These are phyloP conservation scores for Termitomyces heimii DNA, from an alignment of 768 basidiomycete genomes.

Conservation along the genomic window DNA sequence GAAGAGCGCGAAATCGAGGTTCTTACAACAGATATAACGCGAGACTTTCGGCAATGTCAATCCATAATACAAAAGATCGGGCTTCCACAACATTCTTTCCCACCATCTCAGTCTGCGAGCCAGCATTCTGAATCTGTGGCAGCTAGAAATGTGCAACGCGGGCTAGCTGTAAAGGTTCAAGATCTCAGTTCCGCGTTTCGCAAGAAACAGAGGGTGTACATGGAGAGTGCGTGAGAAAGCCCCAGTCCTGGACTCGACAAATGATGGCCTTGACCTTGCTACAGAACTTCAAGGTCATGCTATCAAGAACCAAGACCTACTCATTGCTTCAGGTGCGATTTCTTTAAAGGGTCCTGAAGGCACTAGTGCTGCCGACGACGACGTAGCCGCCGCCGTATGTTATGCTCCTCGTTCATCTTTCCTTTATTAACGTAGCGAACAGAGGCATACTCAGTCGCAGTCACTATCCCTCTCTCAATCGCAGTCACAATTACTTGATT, in stretches of 20 bases:
- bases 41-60: constrained; percentile 67
- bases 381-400: constrained; percentile 80
- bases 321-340: constrained; percentile 82
- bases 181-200: constrained; percentile 88
- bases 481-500: constrained; percentile 29
- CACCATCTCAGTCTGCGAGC: constrained; percentile 38
- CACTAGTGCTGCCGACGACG: constrained; percentile 83
- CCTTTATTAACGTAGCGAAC: neutral
- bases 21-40: constrained; percentile 82
- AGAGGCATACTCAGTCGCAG: constrained; percentile 27
- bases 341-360: constrained; percentile 79
- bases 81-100: constrained; percentile 56
- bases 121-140: constrained; percentile 51
- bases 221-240: constrained; percentile 76
- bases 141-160: constrained; percentile 92
- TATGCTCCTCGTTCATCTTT: constrained; percentile 10
- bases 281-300: constrained; percentile 91
- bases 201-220: constrained; percentile 97
- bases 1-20: constrained; percentile 94
- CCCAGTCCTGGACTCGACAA: neutral
- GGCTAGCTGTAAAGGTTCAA: constrained; percentile 93
- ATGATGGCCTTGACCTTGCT: neutral
- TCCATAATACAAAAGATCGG: constrained; percentile 73
- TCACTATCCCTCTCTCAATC: constrained; percentile 29
- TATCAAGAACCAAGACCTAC: constrained; percentile 92